Evolutionary conservation across 805 yeast species (phyloP), one percentile per base, ranked within the genome.

Genomic region (Nakazawaea ernobii): DNA sequence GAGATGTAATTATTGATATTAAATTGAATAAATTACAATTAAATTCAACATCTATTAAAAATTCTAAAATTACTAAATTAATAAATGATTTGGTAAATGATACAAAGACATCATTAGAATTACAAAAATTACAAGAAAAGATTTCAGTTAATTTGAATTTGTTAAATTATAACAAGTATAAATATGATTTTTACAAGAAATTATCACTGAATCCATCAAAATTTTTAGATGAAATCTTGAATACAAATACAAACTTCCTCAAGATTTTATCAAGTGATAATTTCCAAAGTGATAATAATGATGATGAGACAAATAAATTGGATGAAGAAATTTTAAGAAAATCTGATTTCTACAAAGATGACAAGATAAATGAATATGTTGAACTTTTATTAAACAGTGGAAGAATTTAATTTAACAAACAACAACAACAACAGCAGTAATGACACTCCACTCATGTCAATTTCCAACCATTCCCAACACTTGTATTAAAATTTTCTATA

Each of bases 301-400:
- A 20, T 44, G 66, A 64, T n/a, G 53, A 54, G 20, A 61, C 59
- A 28, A 68, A 65, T 20, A 38, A 56, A 24, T 15, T 14, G n/a
- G 94, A 86, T 60, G 97, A 92, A 67, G 97, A 91, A 60, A 72
- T 79, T 17, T 96, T 89, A 5, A 80, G 99, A 68, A 78, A 85
- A 57, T 80, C 96, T 3, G 80, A 82, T 14, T 94, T 84, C 65
- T 94, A 86, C 65, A 79, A 81, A 38, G 91, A 88, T 57, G 88
- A 87, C 52, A 69, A 86, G 55, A 70, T 94, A 47, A 77, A 79
- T 52, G 94, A 90, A 56, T 90, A 89, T 58, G 73, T 92, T 44
- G 88, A 86, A 53, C 70, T 89, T 42, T 72, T 91, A 55, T 68
- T 90, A 54, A 84, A 83, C 43, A 70, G 82, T 15, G 75, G 74